These are phyloP conservation scores for Boletellus emodensis DNA, from an alignment of 768 basidiomycete genomes.

Conservation along the genomic window DNA sequence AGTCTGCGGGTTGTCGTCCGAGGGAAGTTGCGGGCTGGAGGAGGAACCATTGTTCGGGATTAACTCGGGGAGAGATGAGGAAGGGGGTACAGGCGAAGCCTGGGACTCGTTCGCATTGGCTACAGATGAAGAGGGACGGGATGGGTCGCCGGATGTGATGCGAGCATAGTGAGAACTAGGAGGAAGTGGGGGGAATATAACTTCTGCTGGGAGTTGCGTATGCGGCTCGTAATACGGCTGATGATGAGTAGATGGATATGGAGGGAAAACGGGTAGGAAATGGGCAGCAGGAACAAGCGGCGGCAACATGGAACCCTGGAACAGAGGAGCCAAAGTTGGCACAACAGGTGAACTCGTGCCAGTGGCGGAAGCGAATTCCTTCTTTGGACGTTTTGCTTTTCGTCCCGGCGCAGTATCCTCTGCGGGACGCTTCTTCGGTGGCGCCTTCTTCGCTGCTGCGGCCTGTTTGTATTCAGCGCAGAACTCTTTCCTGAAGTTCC, in stretches of 20 bases:
- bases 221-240: constrained; percentile 73
- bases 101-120: constrained; percentile 23
- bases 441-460: constrained; percentile 25
- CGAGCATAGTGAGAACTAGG: constrained; percentile 42
- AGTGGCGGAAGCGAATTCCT: constrained; percentile 24
- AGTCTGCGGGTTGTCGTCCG: constrained; percentile 23
- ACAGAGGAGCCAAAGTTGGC: constrained; percentile 20
- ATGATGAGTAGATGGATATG: constrained; percentile 58
- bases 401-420: constrained; percentile 37
- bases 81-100: constrained; percentile 29
- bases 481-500: constrained; percentile 70
- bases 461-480: constrained; percentile 38
- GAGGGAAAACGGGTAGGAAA: constrained; percentile 43
- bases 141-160: constrained; percentile 17
- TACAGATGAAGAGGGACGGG: constrained; percentile 24
- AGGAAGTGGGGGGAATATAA: constrained; percentile 74
- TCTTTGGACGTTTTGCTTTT: constrained; percentile 47
- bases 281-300: constrained; percentile 23
- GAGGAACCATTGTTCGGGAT: constrained; percentile 62
- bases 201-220: constrained; percentile 52
- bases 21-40: constrained; percentile 53
- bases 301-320: constrained; percentile 18
- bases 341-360: constrained; percentile 22
- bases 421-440: constrained; percentile 36
- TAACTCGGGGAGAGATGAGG: constrained; percentile 55